Percentiles rank a stretch among this genome's conserved stretches.
Evolutionary conservation across 2,329 filamentous ascomycete species (phyloP).

Genomic region (Colletotrichum sp.): DNA sequence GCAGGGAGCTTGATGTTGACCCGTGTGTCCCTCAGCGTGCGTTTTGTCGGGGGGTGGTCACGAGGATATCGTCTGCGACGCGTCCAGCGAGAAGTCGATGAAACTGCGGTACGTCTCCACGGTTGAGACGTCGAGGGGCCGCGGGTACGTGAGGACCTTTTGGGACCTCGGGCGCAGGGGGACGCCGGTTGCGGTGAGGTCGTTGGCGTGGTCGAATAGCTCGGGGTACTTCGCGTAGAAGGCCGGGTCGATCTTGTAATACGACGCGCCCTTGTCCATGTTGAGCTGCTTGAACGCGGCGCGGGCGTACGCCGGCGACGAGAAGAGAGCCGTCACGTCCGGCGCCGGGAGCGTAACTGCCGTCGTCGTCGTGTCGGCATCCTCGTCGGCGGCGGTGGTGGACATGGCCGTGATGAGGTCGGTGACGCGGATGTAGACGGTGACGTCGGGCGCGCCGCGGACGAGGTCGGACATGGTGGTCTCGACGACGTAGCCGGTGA

Average conservation of each 20-base stretch:
- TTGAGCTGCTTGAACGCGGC: conserved; percentile 31
- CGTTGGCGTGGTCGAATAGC: conserved; percentile 28
- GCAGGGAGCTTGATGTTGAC: not conserved
- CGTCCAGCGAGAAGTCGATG: conserved; percentile 35
- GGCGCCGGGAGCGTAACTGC: conserved; percentile 27
- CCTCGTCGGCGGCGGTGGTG: not conserved
- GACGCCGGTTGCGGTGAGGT: conserved; percentile 31
- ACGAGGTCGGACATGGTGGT: conserved; percentile 32
- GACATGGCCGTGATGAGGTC: conserved; percentile 31
- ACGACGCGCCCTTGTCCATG: conserved; percentile 35
- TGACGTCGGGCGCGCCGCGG: conserved; percentile 26
- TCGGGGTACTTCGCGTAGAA: conserved; percentile 37
- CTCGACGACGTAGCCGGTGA: conserved; percentile 36
- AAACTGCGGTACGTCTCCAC: conserved; percentile 37
- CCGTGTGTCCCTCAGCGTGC: not conserved
- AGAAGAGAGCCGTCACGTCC: conserved; percentile 26
- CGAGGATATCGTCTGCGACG: conserved; percentile 23
- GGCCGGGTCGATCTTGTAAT: conserved; percentile 37
- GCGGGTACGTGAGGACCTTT: conserved; percentile 32
- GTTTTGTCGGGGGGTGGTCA: not conserved
- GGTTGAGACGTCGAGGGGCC: conserved; percentile 28
- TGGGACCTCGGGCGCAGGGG: conserved; percentile 27
- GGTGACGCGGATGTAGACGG: conserved; percentile 32
- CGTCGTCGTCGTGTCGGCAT: not conserved
- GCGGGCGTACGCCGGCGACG: conserved; percentile 26